phyloP scores from a whole-genome alignment of 2,329 filamentous ascomycete genomes.

The Calonectria pseudoreteaudii region DNA sequence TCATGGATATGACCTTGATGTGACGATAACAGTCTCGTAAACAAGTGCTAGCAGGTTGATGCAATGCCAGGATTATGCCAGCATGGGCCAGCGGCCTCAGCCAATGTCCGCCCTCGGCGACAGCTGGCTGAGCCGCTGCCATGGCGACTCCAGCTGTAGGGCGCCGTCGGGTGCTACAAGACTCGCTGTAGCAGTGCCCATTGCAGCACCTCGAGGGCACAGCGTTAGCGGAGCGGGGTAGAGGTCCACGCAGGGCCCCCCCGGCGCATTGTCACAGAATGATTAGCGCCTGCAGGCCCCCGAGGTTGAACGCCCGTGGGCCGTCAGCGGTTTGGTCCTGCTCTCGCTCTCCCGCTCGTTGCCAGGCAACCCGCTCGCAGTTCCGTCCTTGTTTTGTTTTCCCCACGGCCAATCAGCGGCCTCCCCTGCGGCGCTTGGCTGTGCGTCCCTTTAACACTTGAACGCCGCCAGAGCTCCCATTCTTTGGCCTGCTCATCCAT shows the following conservation, averaged over 20 bases:
- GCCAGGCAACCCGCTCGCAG: constrained; percentile 42
- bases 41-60: constrained; percentile 30
- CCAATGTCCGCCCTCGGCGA: constrained; percentile 36
- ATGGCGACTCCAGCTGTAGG: constrained; percentile 45
- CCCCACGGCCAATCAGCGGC: constrained; percentile 44
- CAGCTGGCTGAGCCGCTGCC: constrained; percentile 44
- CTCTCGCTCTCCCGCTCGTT: constrained; percentile 27
- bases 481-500: constrained; percentile 39
- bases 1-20: constrained; percentile 35
- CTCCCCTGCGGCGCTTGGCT: constrained; percentile 28
- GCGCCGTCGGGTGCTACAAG: constrained; percentile 25
- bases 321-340: constrained; percentile 23
- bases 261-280: constrained; percentile 43
- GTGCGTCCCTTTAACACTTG: constrained; percentile 49
- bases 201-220: constrained; percentile 33
- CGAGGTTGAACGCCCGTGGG: constrained; percentile 16
- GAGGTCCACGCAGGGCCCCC: constrained; percentile 5
- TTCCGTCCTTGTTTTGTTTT: constrained; percentile 46
- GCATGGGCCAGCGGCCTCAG: constrained; percentile 21
- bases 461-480: constrained; percentile 39
- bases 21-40: constrained; percentile 37
- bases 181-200: constrained; percentile 25
- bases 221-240: constrained; percentile 43
- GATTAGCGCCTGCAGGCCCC: constrained; percentile 41
- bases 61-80: constrained; percentile 42